A percentile compares a stretch with the other conserved stretches of the same genome.
Evolutionary conservation across 495 filamentous ascomycete genomes (phyloP).

Genomic region (Clohesyomyces aquaticus): DNA sequence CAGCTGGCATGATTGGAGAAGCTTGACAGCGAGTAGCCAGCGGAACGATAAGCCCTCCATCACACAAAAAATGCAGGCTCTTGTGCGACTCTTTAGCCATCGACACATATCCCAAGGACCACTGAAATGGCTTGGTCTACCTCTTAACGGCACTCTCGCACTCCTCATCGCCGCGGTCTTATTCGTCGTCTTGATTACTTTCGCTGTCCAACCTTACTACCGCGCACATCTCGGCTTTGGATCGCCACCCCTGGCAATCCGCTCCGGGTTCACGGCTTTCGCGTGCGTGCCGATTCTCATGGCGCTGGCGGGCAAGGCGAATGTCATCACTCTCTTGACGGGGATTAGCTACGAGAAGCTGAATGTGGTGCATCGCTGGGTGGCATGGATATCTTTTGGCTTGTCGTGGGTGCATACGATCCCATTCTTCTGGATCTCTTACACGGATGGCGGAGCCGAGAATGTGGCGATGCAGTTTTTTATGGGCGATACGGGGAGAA

Average conservation of each 20-base stretch:
- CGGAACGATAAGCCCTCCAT: not conserved
- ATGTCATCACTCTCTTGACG: slow-evolving; percentile 57
- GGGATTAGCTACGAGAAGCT: slow-evolving; percentile 61
- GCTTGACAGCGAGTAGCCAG: not conserved
- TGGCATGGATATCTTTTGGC: slow-evolving; percentile 57
- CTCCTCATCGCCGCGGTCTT: slow-evolving; percentile 40
- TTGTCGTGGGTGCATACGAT: slow-evolving; percentile 61
- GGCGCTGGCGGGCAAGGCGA: slow-evolving; percentile 46
- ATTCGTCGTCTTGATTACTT: slow-evolving; percentile 33
- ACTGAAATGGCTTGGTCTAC: slow-evolving; percentile 42
- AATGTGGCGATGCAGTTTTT: slow-evolving; percentile 37
- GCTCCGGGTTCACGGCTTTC: slow-evolving; percentile 58
- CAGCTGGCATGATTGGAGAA: slow-evolving; percentile 26
- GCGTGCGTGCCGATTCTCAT: slow-evolving; percentile 58
- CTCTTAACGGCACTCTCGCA: slow-evolving; percentile 39
- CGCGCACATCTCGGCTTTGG: slow-evolving; percentile 45
- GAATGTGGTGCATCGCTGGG: slow-evolving; percentile 60
- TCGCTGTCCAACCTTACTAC: slow-evolving; percentile 48
- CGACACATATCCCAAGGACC: slow-evolving; percentile 39
- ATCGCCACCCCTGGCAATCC: slow-evolving; percentile 57
- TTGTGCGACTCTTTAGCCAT: slow-evolving; percentile 42
- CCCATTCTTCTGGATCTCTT: slow-evolving; percentile 54
- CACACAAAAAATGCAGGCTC: slow-evolving; percentile 35
- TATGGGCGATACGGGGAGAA: too few relatives aligned
- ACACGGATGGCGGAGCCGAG: slow-evolving; percentile 38